Evolutionary conservation across 495 filamentous ascomycete genomes (phyloP).

Genomic region (Cercophora sp.): DNA sequence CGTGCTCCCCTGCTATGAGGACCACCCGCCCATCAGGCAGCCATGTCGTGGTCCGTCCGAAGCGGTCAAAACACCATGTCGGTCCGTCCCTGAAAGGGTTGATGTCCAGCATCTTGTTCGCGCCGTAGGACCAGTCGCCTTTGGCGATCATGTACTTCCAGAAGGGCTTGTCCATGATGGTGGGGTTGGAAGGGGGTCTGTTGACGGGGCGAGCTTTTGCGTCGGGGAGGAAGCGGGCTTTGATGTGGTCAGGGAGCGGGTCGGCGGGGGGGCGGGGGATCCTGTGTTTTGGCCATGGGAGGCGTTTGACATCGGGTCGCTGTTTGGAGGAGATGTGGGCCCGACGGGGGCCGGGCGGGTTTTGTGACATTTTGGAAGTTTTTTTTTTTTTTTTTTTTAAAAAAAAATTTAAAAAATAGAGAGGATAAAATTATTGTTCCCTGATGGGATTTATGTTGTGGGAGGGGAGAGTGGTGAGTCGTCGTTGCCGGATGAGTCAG

Average conservation of each 20-base stretch:
- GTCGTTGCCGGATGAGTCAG: too few relatives aligned
- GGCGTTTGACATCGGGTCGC: too few relatives aligned
- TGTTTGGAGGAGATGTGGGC: too few relatives aligned
- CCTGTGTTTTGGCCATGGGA: not conserved
- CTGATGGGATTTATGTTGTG: too few relatives aligned
- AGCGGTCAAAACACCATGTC: slow-evolving; percentile 5
- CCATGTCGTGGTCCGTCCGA: slow-evolving; percentile 1
- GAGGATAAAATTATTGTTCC: too few relatives aligned
- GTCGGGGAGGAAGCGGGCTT: not conserved
- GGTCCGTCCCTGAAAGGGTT: not conserved
- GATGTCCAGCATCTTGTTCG: not conserved
- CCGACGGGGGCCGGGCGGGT: too few relatives aligned
- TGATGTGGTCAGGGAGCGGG: not conserved
- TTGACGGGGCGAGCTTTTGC: not conserved
- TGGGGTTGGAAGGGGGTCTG: not conserved
- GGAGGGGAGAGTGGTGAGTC: too few relatives aligned
- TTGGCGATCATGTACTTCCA: not conserved
- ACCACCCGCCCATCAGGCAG: not conserved
- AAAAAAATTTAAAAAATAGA: too few relatives aligned
- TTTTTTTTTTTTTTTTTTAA: too few relatives aligned
- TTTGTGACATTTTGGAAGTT: too few relatives aligned
- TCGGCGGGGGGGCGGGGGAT: not conserved
- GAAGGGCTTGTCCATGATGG: not conserved
- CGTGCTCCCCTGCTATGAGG: slow-evolving; percentile 9
- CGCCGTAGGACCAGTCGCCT: not conserved